Base-by-base conservation (phyloP, 1,284 basidiomycete genomes). In the Boletus smithii region DNA sequence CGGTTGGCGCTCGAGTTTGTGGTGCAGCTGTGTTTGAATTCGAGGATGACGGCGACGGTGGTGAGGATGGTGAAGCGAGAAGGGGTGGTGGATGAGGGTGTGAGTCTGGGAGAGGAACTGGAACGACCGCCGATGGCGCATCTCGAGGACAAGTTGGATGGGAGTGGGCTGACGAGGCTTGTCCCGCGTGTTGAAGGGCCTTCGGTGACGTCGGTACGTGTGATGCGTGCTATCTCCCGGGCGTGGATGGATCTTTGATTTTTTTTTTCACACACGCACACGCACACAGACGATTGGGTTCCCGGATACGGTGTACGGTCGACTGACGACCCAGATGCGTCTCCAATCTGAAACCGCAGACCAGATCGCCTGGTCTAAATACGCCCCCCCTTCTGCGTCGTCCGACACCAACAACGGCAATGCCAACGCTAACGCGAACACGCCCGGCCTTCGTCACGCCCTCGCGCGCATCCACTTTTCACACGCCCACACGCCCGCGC, bases 1-100 rank as follows among this genome's bases (percentile, higher is more conserved):
- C 80, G 95, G 4, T 76, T 92, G 9, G 93, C 94, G 0, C 73
- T 98, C 22, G 75, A 83, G 29, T 81, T 97, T 53, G 83, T 91
- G 13, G 78, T 88, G 20, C 92, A 95, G 65, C 72, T 97, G 16
- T 93, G 90, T 63, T 61, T 72, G 53, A 85, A 88, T 58, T 69
- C 77, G 4, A 71, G 70, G 42, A 75, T 89, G 3, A 80, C 71
- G 4, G 94, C 91, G 5, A 92, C 88, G 0, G 73, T 86, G 9
- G 61, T 84, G 11, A 43, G 48, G 36, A 50, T 59, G 57, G 34
- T 44, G 2, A 62, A 47, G n/a, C 23, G 35, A 5, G 48, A 55
- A 0, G 41, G 18, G 0, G 1, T 3, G 10, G 14, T 7, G 20
- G 36, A 31, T 1, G 27, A 8, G 10, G 22, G 7, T 7, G 1